Evolutionary conservation across 768 basidiomycete genomes (phyloP).

Genomic region (Russula foetens): DNA sequence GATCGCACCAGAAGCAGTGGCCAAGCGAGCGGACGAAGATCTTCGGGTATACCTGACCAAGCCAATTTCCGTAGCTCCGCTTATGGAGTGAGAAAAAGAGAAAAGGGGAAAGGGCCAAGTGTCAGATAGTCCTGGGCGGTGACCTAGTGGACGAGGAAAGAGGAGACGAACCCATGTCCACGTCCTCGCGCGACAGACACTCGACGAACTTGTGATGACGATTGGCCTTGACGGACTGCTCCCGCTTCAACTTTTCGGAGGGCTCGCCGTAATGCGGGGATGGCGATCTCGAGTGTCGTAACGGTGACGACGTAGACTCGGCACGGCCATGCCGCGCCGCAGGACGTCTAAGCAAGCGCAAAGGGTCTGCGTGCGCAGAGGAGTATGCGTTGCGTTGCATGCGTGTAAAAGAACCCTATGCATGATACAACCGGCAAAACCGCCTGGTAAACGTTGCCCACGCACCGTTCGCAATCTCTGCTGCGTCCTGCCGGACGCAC

Average conservation of each 20-base stretch:
- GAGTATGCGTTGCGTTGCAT: not conserved
- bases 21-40: slow-evolving; percentile 89
- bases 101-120: no score
- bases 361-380: slow-evolving; percentile 9
- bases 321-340: not conserved
- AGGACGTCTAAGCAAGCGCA: slow-evolving; percentile 13
- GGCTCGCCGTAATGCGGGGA: slow-evolving; percentile 11
- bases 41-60: slow-evolving; percentile 89
- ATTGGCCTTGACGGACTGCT: slow-evolving; percentile 71
- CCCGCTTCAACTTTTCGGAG: slow-evolving; percentile 50
- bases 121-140: not conserved
- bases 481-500: slow-evolving; percentile 19
- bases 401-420: not conserved
- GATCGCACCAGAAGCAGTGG: slow-evolving; percentile 78
- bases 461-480: slow-evolving; percentile 18
- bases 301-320: not conserved
- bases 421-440: no score
- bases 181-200: slow-evolving; percentile 65
- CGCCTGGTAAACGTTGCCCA: not conserved
- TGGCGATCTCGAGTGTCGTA: slow-evolving; percentile 8
- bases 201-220: slow-evolving; percentile 76
- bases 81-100: slow-evolving; percentile 21
- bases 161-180: slow-evolving; percentile 59
- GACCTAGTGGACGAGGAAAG: not conserved
- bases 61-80: slow-evolving; percentile 84